Evolutionary conservation across 2,329 filamentous ascomycete species (phyloP), one percentile per base, ranked within the genome.

Genomic region (Ascochyta lentis): DNA sequence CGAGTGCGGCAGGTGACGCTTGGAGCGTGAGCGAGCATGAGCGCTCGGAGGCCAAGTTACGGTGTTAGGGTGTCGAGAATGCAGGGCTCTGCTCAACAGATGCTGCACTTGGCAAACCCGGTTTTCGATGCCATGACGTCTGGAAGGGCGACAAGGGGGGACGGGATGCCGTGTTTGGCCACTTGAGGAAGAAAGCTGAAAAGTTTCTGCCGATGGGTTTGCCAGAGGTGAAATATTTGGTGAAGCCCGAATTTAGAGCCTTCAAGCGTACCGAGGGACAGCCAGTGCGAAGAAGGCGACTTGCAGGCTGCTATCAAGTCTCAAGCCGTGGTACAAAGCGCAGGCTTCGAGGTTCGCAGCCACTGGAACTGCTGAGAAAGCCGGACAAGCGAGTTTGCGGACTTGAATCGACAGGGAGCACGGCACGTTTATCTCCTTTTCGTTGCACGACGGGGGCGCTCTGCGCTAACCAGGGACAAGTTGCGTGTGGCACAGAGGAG

Each of bases 351-450:
- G 56, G 51, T 42, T 37, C 2, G 8, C 26, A 12, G 29, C 5
- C 4, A 13, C 4, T 31, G 43, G 27, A 45, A 43, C 34, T 38
- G 37, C 34, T 38, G 37, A 31, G 12, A 13, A 49, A 47, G 56
- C 60, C 35, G 48, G 40, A 57, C 54, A 64, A 61, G 60, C 60
- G 57, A 61, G 51, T 37, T 23, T 56, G 56, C 48, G 31, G 48
- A n/a, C 34, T 53, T 46, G 38, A 46, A 38, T 10, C 27, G 47
- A 56, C 54, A 58, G 43, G 48, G 54, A 54, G 42, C 47, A 56
- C 53, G 42, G 53, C 53, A 47, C 47, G 53, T 43, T 56, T 51
- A 35, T 51, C 43, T 47, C 53, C 33, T 56, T 47, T 51, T 47
- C 47, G 42, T 56, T 56, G 53, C 53, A 56, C 47, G 49, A 54